Base-by-base conservation (phyloP, 202 grass and related monocot species). In the Panicum hallii region DNA sequence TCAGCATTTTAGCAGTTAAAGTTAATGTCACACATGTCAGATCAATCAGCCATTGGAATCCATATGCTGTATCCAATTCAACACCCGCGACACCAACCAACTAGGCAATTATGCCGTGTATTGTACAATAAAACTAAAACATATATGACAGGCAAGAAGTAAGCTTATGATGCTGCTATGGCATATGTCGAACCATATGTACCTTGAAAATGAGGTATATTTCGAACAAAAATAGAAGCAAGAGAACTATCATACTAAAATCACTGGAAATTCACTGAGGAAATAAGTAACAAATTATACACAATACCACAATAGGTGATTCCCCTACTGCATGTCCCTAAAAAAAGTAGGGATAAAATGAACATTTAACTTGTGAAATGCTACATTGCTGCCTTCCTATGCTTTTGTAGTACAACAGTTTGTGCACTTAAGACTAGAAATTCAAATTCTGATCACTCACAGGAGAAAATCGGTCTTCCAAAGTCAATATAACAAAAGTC, bases 1-100 rank as follows among this genome's bases (percentile, higher is more conserved):
- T 86, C 49, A 81, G 72, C 42, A 87, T 72, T 82, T 79, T 80
- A 72, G 54, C 12, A 23, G 50, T 22, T 84, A 71, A 87, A 67
- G 76, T 32, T 70, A 79, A 70, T 60, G 38, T 34, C 3, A 43
- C 30, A 30, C 14, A 49, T 84, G 56, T 77, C 32, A 76, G 75
- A 43, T 71, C 23, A 46, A 75, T 81, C 23, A 45, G 36, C 12
- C 23, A 77, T 57, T 20, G 1, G 17, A 67, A 67, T 79, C 34
- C 41, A 7, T 36, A 48, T 13, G 26, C 19, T 72, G 74, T 81
- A 52, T 70, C 38, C 77, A 58, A 68, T 67, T 44, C 67, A 79
- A 73, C 46, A 73, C 38, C 41, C 12, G 52, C 28, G 9, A 79
- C 44, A 62, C 20, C 75, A 53, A 46, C 4, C 26, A 79, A 82